These are phyloP conservation scores for Bassia scoparia DNA, from an alignment of 148 eudicot genomes.

Conservation along the genomic window DNA sequence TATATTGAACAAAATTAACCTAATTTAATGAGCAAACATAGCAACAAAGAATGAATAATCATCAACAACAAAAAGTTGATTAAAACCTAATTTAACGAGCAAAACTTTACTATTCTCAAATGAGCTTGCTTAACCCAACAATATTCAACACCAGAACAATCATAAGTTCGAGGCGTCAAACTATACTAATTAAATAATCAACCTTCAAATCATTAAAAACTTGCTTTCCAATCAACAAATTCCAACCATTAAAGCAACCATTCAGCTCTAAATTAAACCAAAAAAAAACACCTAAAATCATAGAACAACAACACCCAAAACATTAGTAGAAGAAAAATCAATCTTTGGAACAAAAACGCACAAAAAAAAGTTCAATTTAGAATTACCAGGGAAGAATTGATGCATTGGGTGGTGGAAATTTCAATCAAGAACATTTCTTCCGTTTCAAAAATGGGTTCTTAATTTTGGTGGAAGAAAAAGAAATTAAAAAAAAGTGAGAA, in stretches of 20 bases:
- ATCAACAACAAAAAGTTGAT: not conserved
- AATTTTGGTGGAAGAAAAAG: not conserved
- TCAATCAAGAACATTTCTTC: too few species aligned
- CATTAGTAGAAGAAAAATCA: not conserved
- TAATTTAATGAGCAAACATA: not conserved
- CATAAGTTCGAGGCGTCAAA: not conserved
- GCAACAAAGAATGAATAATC: not conserved
- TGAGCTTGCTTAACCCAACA: not conserved
- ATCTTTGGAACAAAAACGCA: conserved; percentile 4
- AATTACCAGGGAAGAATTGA: too few species aligned
- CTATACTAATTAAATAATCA: not conserved
- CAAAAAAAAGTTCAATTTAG: too few species aligned
- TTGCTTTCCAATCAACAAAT: not conserved
- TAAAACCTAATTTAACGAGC: not conserved
- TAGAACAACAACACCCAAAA: not conserved
- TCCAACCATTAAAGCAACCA: not conserved
- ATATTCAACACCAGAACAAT: not conserved
- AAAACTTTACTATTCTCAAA: not conserved
- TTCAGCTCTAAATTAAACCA: not conserved
- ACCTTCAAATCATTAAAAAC: not conserved
- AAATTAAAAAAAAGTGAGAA: not conserved
- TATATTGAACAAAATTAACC: not conserved
- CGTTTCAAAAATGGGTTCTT: too few species aligned
- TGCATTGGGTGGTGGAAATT: too few species aligned
- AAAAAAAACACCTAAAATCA: not conserved